Conservation (phyloP, 768 basidiomycete genomes). For the Trametes maxima region DNA sequence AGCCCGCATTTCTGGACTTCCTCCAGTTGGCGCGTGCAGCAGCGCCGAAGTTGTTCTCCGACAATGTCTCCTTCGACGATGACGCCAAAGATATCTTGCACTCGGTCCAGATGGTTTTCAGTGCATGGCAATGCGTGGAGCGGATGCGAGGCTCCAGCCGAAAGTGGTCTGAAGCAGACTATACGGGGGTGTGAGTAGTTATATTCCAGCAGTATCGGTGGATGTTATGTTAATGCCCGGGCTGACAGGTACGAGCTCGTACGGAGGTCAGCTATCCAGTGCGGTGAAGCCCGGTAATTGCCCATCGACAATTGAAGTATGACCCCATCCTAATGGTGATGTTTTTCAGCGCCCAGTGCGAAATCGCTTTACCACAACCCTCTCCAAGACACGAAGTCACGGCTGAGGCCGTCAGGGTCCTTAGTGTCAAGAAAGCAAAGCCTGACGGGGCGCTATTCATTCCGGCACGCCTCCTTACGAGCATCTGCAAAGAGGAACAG, state of each 20-base stretch:
- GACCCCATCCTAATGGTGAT: neutral
- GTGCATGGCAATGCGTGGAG: constrained; percentile 47
- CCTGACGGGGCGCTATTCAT: constrained; percentile 56
- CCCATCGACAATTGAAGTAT: too few relatives aligned
- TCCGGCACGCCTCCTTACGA: constrained; percentile 39
- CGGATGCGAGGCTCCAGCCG: constrained; percentile 48
- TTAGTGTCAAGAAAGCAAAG: constrained; percentile 48
- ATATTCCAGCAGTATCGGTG: neutral
- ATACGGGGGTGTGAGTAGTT: constrained; percentile 52
- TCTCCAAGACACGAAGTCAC: constrained; percentile 31
- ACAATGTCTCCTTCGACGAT: constrained; percentile 23
- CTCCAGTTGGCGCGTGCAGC: constrained; percentile 35
- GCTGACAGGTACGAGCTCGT: constrained; percentile 48
- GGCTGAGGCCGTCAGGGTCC: constrained; percentile 38
- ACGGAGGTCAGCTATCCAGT: constrained; percentile 46
- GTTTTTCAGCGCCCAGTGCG: constrained; percentile 47
- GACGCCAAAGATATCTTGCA: constrained; percentile 33
- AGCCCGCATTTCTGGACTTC: constrained; percentile 37
- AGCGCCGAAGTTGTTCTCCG: constrained; percentile 45
- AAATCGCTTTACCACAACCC: constrained; percentile 52
- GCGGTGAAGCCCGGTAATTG: constrained; percentile 46
- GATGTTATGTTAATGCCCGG: neutral
- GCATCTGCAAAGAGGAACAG: constrained; percentile 45
- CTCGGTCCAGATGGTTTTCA: constrained; percentile 44
- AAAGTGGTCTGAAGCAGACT: constrained; percentile 58